These are phyloP conservation scores for Exobasidium rhododendri DNA, from an alignment of 1,284 basidiomycete genomes.

Conservation along the genomic window DNA sequence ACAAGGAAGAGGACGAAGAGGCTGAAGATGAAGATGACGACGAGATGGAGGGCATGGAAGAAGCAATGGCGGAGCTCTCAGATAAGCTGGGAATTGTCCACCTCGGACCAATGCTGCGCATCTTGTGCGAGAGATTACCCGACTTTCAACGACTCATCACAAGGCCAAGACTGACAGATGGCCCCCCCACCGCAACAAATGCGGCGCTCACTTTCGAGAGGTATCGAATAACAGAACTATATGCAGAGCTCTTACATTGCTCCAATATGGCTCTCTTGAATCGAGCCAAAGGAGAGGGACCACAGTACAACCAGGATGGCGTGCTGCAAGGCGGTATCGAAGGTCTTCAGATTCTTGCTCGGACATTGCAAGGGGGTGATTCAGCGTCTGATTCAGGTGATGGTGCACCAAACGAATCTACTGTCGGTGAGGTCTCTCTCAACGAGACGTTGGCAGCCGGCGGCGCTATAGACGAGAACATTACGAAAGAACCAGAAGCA, in stretches of 20 bases:
- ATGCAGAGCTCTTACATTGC: conserved; percentile 93
- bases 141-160: conserved; percentile 71
- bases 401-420: conserved; percentile 15
- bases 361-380: conserved; percentile 45
- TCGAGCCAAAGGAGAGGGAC: conserved; percentile 58
- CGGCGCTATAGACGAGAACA: background rate
- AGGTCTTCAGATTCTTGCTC: conserved; percentile 49
- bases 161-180: conserved; percentile 71
- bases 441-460: background rate
- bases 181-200: conserved; percentile 55
- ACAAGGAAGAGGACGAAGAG: conserved; percentile 48
- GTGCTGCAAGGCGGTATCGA: conserved; percentile 51
- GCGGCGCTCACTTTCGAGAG: conserved; percentile 87
- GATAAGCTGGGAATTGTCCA: conserved; percentile 91
- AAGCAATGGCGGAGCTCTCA: conserved; percentile 79
- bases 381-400: conserved; percentile 20
- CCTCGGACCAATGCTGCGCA: conserved; percentile 76
- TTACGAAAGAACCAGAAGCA: background rate
- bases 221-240: conserved; percentile 94
- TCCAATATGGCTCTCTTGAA: conserved; percentile 98
- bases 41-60: conserved; percentile 63
- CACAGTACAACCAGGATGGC: conserved; percentile 47
- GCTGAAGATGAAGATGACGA: conserved; percentile 45
- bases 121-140: conserved; percentile 69
- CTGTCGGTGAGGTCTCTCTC: background rate